Base-by-base conservation (phyloP, 495 filamentous ascomycete species). In the Annulohypoxylon moriforme region DNA sequence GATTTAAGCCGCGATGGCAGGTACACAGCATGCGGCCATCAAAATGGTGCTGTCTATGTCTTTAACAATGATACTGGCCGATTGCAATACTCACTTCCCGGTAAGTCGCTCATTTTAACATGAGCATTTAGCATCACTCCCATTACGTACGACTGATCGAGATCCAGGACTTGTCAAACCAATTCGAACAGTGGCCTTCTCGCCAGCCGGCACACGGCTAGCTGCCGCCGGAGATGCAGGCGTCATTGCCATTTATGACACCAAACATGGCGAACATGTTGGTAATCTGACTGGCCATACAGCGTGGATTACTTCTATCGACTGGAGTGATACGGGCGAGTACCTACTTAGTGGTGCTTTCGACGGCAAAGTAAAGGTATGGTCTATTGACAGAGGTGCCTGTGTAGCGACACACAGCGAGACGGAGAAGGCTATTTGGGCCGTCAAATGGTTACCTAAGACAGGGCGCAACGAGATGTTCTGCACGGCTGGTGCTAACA, bases 321-420 rank as follows among this genome's bases (percentile, higher is more conserved):
- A 96, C 63, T 99, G 94, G 94, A 98, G 90, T 77, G 85, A 90
- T 71, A 96, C 92, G n/a, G 96, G 96, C 42, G 95, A 98, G 76
- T 97, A 93, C 79, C 84, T 99, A 34, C 85, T 98, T 5, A 95
- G 91, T 77, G 92, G 94, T 2, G 89, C 93, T 0, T 91, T 93
- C 68, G 94, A 98, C 75, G 95, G 95, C 31, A 98, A 97, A 79
- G 92, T 90, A 24, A 97, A 97, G 78, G 93, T 98, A 36, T 98
- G 96, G 96, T 93, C 92, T 5, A 89, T 96, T 46, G 92, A 96
- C 25, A 87, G 86, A 57, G 88, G 89, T 44, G 83, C 83, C 18
- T 98, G 96, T 77, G 95, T 99, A 38, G 94, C 96, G 38, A 98
- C 96, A 18, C 94, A 97, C 77, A 92, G 89, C 24, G 94, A 98